Conservation (phyloP, 345 rosid species). For the Eutrema japonicum region DNA sequence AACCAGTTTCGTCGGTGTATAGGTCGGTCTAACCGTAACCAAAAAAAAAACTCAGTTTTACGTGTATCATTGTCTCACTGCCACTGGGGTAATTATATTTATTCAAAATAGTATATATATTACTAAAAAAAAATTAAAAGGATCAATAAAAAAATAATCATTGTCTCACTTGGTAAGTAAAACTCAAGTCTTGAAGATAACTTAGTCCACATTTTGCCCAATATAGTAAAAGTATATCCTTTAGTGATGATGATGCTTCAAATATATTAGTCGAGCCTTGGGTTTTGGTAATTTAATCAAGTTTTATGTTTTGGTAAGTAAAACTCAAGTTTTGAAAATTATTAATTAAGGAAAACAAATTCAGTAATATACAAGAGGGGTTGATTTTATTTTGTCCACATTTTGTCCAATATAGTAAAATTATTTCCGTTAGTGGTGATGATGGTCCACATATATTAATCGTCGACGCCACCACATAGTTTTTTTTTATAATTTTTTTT, state of each 20-base stretch:
- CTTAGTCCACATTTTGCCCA: constrained; percentile 11
- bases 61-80: background rate
- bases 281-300: background rate
- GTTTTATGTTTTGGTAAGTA: background rate
- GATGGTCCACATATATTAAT: constrained; percentile 46
- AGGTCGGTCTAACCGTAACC: background rate
- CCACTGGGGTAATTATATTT: no score
- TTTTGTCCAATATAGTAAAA: constrained; percentile 10
- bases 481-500: background rate
- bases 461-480: constrained; percentile 28
- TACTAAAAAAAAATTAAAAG: no score
- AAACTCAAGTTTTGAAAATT: background rate
- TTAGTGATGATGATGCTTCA: constrained; percentile 52
- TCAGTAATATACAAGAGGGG: background rate
- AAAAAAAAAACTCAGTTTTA: background rate
- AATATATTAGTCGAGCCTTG: constrained; percentile 33
- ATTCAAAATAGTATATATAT: no score
- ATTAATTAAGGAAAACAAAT: background rate
- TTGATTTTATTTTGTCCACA: constrained; percentile 7
- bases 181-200: no score
- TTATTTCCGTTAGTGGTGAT: constrained; percentile 47
- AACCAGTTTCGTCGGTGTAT: background rate
- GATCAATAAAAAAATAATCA: no score
- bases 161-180: no score
- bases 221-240: constrained; percentile 15